Evolutionary conservation across 1,284 basidiomycete genomes (phyloP), one percentile per base, ranked within the genome.

Genomic region (Irpex sp.): DNA sequence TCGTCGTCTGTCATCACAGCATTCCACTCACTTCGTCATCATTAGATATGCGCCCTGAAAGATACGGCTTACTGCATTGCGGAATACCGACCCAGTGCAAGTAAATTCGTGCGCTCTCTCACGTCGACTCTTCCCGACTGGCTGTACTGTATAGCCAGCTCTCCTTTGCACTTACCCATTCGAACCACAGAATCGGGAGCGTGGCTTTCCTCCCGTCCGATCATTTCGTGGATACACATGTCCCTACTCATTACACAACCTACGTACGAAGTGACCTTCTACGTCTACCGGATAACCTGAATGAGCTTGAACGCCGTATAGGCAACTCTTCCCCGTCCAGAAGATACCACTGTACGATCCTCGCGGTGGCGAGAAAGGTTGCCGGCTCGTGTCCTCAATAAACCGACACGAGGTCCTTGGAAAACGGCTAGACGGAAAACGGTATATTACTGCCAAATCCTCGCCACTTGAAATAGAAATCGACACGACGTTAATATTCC

Each of bases 151-250:
- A 14, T 18, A 28, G 4, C 28, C 28, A 28, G 28, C 28, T 28
- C 28, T 28, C 28, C 28, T 28, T 28, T 28, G 28, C 2, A 5
- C 28, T 28, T 28, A 28, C 28, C 28, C 28, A 28, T 28, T 28
- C 28, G 28, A 28, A 28, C 28, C 28, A 28, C 28, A 28, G 28
- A 28, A 28, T 28, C 28, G 28, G 28, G 28, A 28, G 28, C 28
- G 28, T 28, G 28, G 28, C 28, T 33, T 33, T 54, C 19, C 21
- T 18, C 14, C 10, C 21, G 18, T 54, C 52, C 52, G 52, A 54
- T 54, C 52, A 54, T 54, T 54, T 54, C 52, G 52, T 54, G 52
- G 52, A 54, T 54, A 54, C 52, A 54, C 52, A 54, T 54, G 52
- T 54, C 52, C 28, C 52, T 54, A 54, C 52, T 54, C 52, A 9